Percentiles rank a stretch among this genome's conserved stretches.
These are phyloP conservation scores for Vigna nakashimae DNA, from an alignment of 306 rosid species.

Conservation along the genomic window DNA sequence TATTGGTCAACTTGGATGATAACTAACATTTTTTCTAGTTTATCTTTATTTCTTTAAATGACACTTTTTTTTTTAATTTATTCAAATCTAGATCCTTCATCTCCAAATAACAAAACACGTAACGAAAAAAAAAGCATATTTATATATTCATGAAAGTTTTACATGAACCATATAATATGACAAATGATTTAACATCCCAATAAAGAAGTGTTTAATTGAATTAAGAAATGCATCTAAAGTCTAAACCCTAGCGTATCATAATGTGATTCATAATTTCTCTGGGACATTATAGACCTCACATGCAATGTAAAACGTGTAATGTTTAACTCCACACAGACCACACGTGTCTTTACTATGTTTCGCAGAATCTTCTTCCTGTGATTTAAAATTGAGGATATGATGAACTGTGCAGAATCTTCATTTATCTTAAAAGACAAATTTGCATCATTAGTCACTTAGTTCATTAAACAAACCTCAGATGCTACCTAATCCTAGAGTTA, in stretches of 20 bases:
- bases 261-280: neutral
- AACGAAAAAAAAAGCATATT: too few relatives aligned
- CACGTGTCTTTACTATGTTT: neutral
- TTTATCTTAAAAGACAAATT: neutral
- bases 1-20: too few relatives aligned
- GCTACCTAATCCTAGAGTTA: conserved; percentile 4
- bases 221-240: neutral
- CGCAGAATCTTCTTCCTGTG: neutral
- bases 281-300: neutral
- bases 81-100: too few relatives aligned
- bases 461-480: conserved; percentile 19
- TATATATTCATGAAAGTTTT: too few relatives aligned
- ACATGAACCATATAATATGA: too few relatives aligned
- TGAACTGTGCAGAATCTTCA: conserved; percentile 12
- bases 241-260: neutral
- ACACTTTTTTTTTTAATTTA: too few relatives aligned
- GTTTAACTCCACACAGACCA: neutral
- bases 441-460: neutral
- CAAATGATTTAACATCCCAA: too few relatives aligned
- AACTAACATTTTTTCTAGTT: too few relatives aligned
- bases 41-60: too few relatives aligned
- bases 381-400: neutral
- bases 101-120: too few relatives aligned
- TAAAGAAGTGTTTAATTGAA: too few relatives aligned
- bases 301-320: neutral